Evolutionary conservation across 257 asterid species (phyloP), one percentile per base, ranked within the genome.

Genomic region (Solanum peruvianum): DNA sequence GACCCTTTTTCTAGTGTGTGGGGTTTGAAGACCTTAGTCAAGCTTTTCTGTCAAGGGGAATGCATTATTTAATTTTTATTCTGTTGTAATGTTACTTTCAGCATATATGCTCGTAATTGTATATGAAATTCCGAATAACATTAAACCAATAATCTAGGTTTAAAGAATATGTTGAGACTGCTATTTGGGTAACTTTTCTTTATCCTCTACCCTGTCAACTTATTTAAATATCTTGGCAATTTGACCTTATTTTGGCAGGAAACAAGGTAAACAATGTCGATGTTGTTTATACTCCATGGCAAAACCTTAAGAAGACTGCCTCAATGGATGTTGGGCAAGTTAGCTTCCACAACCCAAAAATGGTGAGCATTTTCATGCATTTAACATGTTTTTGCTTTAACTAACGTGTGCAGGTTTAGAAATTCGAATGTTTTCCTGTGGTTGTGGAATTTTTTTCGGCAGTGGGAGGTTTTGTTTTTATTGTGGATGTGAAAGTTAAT

Each of bases 311-410:
- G 93, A 97, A 97, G 92, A 93, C 98, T 83, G 93, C 99, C 58
- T 95, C 99, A 85, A 97, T 97, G 99, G 99, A 97, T 90, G 98
- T 97, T 76, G 99, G 99, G 83, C 99, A 97, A 97, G 98, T 97
- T 90, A 97, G 99, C 87, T 97, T 97, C 89, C 91, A 95, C 91
- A 96, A 91, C 88, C 88, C 98, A 35, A 97, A 95, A 91, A 92
- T 93, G 98, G 99, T 96, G 89, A 92, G 96, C 82, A 85, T 18
- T 81, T 47, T 80, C 67, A 23, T 86, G 37, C 39, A 52, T 83
- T 87, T 84, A 31, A 73, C 29, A 58, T 37, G 52, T 16, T 70
- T 87, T 8, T 86, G 77, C 9, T 66, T 25, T 70, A 52, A 25
- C 49, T 77, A 7, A 27, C 15, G 20, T 72, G 56, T 41, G 76